Evolutionary conservation across 352 stramenopile genomes (phyloP), one percentile per base, ranked within the genome.

Genomic region (Pythium chondricola): DNA sequence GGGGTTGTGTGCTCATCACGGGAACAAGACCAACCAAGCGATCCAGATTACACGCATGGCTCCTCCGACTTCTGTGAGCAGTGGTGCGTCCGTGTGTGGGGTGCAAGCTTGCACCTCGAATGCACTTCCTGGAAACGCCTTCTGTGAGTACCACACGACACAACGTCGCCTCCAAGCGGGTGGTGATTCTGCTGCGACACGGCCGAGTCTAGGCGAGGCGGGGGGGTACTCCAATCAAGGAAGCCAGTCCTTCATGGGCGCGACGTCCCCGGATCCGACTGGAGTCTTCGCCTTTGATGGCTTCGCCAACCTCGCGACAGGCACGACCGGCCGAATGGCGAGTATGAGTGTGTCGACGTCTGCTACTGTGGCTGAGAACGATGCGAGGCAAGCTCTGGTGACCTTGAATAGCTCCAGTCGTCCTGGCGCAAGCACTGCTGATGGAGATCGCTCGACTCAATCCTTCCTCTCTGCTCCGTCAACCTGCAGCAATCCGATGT

Each of bases 401-500:
- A 61, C n/a, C 20, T 17, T 56, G 33, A 40, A 51, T 48, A 21
- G 31, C n/a, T n/a, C n/a, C n/a, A n/a, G n/a, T n/a, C n/a, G n/a
- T n/a, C n/a, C n/a, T n/a, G n/a, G n/a, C n/a, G n/a, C n/a, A n/a
- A n/a, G n/a, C n/a, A n/a, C n/a, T n/a, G n/a, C n/a, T n/a, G n/a
- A n/a, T n/a, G n/a, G n/a, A n/a, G n/a, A n/a, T n/a, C n/a, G n/a
- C n/a, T n/a, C n/a, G n/a, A n/a, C n/a, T n/a, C n/a, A n/a, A n/a
- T n/a, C n/a, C n/a, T n/a, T n/a, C n/a, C n/a, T n/a, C n/a, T n/a
- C n/a, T n/a, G n/a, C n/a, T n/a, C n/a, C n/a, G n/a, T n/a, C n/a
- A n/a, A 79, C 49, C 22, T 88, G 76, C 46, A 74, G 47, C 29
- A 88, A 85, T 42, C 65, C 65, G 27, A 83, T 82, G 20, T 88